Percentiles rank a stretch among this genome's conserved stretches.
These are phyloP conservation scores for Bullera alba DNA, from an alignment of 768 basidiomycete species.

Conservation along the genomic window DNA sequence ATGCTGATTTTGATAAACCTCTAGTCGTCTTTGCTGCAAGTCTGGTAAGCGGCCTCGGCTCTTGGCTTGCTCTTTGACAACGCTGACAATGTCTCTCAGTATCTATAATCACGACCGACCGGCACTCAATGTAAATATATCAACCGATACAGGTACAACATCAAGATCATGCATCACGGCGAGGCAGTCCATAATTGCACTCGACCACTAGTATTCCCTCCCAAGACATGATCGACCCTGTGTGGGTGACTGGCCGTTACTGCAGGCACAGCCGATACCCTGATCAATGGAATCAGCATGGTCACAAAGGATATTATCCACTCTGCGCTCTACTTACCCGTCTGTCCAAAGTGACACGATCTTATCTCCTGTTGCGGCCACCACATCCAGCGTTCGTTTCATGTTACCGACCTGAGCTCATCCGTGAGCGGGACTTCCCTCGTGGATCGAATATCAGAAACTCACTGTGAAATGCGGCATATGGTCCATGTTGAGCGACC, in stretches of 20 bases:
- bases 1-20: not conserved
- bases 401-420: constrained; percentile 46
- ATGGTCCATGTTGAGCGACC: constrained; percentile 43
- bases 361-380: constrained; percentile 40
- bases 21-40: constrained; percentile 44
- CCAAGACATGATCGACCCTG: constrained; percentile 41
- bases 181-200: constrained; percentile 37
- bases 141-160: constrained; percentile 6
- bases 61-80: not conserved
- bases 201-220: constrained; percentile 46
- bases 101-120: too few relatives aligned
- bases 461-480: constrained; percentile 42
- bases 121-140: constrained; percentile 40
- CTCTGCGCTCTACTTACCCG: constrained; percentile 15
- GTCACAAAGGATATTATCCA: not conserved
- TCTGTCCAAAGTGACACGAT: constrained; percentile 35
- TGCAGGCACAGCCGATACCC: constrained; percentile 47
- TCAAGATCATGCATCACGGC: not conserved
- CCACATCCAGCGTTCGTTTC: constrained; percentile 45
- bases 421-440: not conserved
- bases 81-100: not conserved
- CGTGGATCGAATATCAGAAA: not conserved
- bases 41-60: constrained; percentile 12
- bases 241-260: constrained; percentile 47
- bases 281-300: constrained; percentile 2